Percentiles rank a stretch among this genome's conserved stretches.
phyloP scores from a whole-genome alignment of 2,329 filamentous ascomycete genomes.

The Aspergillus jensenii region DNA sequence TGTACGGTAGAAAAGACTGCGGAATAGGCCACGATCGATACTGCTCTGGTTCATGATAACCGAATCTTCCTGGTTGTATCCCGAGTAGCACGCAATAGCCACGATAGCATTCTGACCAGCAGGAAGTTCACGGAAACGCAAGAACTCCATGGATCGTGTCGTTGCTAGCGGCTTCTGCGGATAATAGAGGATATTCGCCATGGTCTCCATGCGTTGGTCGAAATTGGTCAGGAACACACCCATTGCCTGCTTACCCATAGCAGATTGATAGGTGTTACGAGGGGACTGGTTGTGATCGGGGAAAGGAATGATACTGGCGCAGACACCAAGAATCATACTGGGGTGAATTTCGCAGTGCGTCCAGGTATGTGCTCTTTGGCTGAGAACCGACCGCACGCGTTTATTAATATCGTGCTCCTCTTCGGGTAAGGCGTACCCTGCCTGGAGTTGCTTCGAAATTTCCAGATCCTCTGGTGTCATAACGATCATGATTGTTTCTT shows the following conservation, averaged over 20 bases:
- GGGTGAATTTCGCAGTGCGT: constrained; percentile 99
- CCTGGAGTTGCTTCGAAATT: constrained; percentile 68
- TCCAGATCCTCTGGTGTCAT: constrained; percentile 98
- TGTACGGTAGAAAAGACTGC: constrained; percentile 95
- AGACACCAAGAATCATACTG: constrained; percentile 98
- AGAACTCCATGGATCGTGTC: constrained; percentile 95
- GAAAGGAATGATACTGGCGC: constrained; percentile 98
- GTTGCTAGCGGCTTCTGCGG: constrained; percentile 96
- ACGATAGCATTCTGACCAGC: constrained; percentile 98
- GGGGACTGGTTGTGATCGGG: constrained; percentile 97
- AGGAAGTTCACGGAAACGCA: constrained; percentile 95
- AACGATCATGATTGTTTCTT: constrained; percentile 98
- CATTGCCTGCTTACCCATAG: constrained; percentile 99
- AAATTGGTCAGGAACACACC: constrained; percentile 98
- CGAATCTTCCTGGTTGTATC: constrained; percentile 99
- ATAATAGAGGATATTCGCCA: constrained; percentile 99
- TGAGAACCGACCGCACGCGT: constrained; percentile 84
- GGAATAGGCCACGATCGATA: constrained; percentile 95
- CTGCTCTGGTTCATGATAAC: constrained; percentile 99
- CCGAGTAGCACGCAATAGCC: constrained; percentile 94
- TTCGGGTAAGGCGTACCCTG: constrained; percentile 59
- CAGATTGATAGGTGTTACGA: constrained; percentile 98
- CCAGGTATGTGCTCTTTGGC: constrained; percentile 84
- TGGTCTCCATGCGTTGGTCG: constrained; percentile 95
- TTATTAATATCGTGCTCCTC: constrained; percentile 75